Evolutionary conservation across 1,284 basidiomycete species (phyloP).

Genomic region (Pseudozyma thailandica): DNA sequence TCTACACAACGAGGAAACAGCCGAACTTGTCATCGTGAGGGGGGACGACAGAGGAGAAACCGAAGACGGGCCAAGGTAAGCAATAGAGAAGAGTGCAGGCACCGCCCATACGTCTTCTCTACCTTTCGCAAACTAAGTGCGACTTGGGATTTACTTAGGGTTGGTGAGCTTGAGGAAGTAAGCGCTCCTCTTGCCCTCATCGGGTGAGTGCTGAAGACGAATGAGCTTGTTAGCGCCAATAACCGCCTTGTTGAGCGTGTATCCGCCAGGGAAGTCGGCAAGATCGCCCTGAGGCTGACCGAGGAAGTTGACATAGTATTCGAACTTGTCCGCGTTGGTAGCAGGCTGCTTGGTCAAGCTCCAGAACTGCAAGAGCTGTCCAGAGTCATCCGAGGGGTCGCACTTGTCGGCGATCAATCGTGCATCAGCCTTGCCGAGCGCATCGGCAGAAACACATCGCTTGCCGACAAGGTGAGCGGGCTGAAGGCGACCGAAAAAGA

Average conservation of each 20-base stretch:
- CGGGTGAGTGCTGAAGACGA: constrained; percentile 19
- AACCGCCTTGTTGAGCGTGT: constrained; percentile 21
- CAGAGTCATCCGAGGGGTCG: constrained; percentile 42
- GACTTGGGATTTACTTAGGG: background rate
- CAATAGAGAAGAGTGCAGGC: background rate
- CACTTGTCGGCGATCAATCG: constrained; percentile 43
- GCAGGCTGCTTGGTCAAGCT: constrained; percentile 46
- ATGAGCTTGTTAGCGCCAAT: constrained; percentile 36
- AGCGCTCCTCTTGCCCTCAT: constrained; percentile 21
- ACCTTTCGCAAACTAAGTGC: background rate
- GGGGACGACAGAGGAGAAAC: constrained; percentile 1
- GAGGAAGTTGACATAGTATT: constrained; percentile 49
- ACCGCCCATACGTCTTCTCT: background rate
- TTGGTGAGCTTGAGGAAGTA: constrained; percentile 46
- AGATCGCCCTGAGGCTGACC: constrained; percentile 26
- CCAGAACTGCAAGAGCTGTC: constrained; percentile 50
- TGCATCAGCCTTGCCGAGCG: constrained; percentile 14
- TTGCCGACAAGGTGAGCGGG: constrained; percentile 39
- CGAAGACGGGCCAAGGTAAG: background rate
- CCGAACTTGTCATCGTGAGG: background rate
- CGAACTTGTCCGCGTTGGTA: constrained; percentile 12
- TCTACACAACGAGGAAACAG: constrained; percentile 9
- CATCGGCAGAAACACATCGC: constrained; percentile 43
- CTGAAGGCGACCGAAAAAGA: constrained; percentile 46
- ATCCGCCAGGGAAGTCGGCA: constrained; percentile 34